A percentile compares a stretch with the other conserved stretches of the same genome.
These are phyloP conservation scores for Uronychia setigera DNA, from an alignment of 73 alveolate genomes.

Conservation along the genomic window DNA sequence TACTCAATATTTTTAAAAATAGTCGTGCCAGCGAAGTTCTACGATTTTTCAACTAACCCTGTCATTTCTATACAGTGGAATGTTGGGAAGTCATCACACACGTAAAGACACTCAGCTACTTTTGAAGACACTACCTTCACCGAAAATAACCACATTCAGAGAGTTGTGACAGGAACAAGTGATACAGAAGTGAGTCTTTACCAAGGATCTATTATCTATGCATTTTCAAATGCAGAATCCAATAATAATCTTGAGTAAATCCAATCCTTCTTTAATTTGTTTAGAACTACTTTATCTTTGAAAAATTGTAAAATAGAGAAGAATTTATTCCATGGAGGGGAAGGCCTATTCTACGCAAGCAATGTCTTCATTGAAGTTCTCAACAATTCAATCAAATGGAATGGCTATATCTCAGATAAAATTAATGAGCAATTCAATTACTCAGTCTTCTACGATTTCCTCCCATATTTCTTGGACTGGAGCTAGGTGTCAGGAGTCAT, in stretches of 20 bases:
- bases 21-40: neutral
- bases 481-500: neutral
- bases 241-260: neutral
- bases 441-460: neutral
- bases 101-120: neutral
- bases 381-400: neutral
- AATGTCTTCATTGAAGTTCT: neutral
- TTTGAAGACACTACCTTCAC: neutral
- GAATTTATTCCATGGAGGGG: neutral
- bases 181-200: too few relatives aligned
- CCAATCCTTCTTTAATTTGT: neutral
- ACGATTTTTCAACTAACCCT: neutral
- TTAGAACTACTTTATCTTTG: neutral
- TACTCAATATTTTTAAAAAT: neutral
- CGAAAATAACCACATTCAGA: neutral
- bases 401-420: neutral
- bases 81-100: neutral
- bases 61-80: neutral
- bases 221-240: neutral
- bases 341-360: neutral
- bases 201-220: neutral
- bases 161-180: neutral
- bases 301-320: too few relatives aligned
- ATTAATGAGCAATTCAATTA: neutral
- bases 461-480: neutral